A percentile compares a stretch with the other conserved stretches of the same genome.
These are phyloP conservation scores for Yamadazyma akitaensis DNA, from an alignment of 805 yeast genomes.

Conservation along the genomic window DNA sequence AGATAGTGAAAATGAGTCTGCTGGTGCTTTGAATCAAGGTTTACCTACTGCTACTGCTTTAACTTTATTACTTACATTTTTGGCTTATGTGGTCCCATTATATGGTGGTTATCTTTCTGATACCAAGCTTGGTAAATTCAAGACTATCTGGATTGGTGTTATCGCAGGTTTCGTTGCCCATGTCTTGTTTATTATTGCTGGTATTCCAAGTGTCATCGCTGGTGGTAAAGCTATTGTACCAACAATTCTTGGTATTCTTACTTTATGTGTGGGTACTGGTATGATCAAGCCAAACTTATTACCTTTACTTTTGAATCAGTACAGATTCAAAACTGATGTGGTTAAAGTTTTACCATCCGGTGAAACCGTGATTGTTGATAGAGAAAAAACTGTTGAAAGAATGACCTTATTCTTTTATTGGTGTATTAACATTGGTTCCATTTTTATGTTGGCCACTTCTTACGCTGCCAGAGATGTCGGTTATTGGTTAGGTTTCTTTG, in stretches of 20 bases:
- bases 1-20: constrained; percentile 28
- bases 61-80: constrained; percentile 44
- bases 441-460: constrained; percentile 50
- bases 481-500: constrained; percentile 52
- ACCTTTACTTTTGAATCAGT: constrained; percentile 45
- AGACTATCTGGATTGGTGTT: constrained; percentile 50
- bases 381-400: constrained; percentile 41
- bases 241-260: constrained; percentile 38
- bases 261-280: constrained; percentile 48
- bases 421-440: constrained; percentile 55
- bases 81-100: constrained; percentile 50
- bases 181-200: constrained; percentile 47
- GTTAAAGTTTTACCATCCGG: constrained; percentile 59
- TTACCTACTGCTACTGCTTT: constrained; percentile 46
- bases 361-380: constrained; percentile 57
- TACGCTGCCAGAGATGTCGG: constrained; percentile 51
- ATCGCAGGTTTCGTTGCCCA: constrained; percentile 46
- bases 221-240: constrained; percentile 40
- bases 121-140: constrained; percentile 44
- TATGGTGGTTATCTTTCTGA: constrained; percentile 53
- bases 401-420: constrained; percentile 49
- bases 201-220: constrained; percentile 38
- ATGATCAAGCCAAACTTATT: constrained; percentile 52
- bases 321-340: constrained; percentile 55
- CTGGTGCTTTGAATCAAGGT: constrained; percentile 52